phyloP scores from a whole-genome alignment of 176 grass and related monocot genomes.

The Raddia guianensis region DNA sequence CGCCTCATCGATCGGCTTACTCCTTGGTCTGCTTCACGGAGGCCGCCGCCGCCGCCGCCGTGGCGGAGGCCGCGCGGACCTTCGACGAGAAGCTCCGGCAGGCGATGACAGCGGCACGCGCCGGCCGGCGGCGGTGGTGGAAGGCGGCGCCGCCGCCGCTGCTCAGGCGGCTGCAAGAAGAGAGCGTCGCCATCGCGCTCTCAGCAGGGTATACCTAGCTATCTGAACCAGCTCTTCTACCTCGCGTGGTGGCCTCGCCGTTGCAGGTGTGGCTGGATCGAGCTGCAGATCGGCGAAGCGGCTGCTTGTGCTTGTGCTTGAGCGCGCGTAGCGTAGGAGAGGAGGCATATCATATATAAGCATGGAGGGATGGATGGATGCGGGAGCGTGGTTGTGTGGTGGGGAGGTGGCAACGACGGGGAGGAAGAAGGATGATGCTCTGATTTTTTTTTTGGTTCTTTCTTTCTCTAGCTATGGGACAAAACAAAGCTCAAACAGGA shows the following conservation, averaged over 20 bases:
- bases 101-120: conserved; percentile 4
- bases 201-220: background rate
- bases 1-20: conserved; percentile 12
- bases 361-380: background rate
- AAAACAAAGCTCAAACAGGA: background rate
- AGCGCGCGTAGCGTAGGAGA: background rate
- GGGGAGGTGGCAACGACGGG: conserved; percentile 38
- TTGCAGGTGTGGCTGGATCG: background rate
- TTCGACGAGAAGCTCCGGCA: conserved; percentile 23
- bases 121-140: conserved; percentile 23
- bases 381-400: conserved; percentile 40
- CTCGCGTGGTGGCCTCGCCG: background rate
- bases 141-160: conserved; percentile 30
- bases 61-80: conserved; percentile 23
- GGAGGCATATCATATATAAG: conserved; percentile 25
- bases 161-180: conserved; percentile 55
- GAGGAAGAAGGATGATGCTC: conserved; percentile 29
- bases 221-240: background rate
- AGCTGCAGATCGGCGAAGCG: background rate
- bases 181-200: conserved; percentile 44
- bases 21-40: conserved; percentile 25
- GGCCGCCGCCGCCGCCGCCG: conserved; percentile 25
- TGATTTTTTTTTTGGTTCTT: background rate
- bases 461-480: conserved; percentile 13
- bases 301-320: background rate